phyloP scores from a whole-genome alignment of 768 basidiomycete species.

The Sporobolomyces roseus region DNA sequence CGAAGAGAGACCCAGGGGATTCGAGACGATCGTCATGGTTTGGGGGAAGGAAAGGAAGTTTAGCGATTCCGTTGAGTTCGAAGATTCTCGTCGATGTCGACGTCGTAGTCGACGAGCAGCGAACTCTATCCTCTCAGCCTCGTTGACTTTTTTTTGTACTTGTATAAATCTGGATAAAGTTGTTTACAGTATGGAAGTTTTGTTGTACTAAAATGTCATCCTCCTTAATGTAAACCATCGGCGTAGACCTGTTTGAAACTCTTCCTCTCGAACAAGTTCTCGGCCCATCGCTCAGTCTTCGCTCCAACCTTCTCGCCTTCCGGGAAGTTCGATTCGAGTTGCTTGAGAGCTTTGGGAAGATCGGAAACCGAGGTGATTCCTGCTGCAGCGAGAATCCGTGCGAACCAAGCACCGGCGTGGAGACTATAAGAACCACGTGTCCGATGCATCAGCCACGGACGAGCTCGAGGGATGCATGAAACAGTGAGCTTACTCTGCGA shows the following conservation, averaged over 20 bases:
- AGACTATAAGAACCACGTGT: conserved; percentile 14
- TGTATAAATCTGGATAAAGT: no score
- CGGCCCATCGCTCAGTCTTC: conserved; percentile 13
- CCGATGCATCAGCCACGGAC: neutral
- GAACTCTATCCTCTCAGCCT: neutral
- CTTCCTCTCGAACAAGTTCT: conserved; percentile 28
- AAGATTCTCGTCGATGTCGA: neutral
- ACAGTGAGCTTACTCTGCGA: conserved; percentile 30
- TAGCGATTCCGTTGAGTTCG: neutral
- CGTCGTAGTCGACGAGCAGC: neutral
- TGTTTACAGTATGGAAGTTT: no score
- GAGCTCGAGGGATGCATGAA: neutral
- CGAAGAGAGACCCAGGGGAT: neutral
- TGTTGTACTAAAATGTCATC: no score
- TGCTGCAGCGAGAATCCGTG: conserved; percentile 28
- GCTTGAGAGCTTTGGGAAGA: neutral
- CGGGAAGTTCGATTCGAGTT: conserved; percentile 21
- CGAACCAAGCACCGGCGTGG: conserved; percentile 37
- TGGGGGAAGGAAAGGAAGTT: neutral
- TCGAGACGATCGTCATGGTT: neutral
- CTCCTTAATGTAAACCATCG: conserved; percentile 32
- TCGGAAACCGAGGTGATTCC: conserved; percentile 23
- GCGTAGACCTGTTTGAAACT: conserved; percentile 35
- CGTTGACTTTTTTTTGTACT: no score
- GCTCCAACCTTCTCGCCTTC: conserved; percentile 18